Evolutionary conservation across 495 filamentous ascomycete species (phyloP), one percentile per base, ranked within the genome.

Genomic region (Xylaria telfairii): DNA sequence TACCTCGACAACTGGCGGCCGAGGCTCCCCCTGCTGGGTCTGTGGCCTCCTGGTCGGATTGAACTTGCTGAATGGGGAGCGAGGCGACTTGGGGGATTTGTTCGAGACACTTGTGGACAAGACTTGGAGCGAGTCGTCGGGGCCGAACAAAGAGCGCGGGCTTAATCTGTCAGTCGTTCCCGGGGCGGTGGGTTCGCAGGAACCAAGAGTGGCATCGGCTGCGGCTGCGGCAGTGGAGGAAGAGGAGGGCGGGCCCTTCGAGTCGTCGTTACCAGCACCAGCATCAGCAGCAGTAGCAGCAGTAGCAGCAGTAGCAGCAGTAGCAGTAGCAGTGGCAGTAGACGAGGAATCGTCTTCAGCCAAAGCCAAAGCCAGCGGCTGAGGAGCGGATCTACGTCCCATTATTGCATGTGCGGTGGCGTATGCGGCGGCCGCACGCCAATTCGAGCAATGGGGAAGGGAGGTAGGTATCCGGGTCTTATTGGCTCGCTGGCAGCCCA

Each of bases 341-440:
- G 77, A 77, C 75, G 78, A 73, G 70, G 77, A 71, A 60, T 76
- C 63, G 64, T 79, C 68, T 61, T 60, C 74, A 74, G 75, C 74
- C 70, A 87, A 79, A 72, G 82, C 76, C 79, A 88, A 79, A 71
- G 82, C 76, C 78, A 88, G 81, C 79, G 86, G 84, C 74, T 86
- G 83, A 69, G 85, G 85, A 73, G 79, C 82, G 70, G 82, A 73
- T 80, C 86, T 88, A 74, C 86, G 84, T 68, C 82, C 84, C 86
- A 88, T 88, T 71, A 74, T 80, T 78, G 70, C 69, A 71, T 67
- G 46, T 65, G 68, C 62, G 64, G 69, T 67, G 63, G 63, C 64
- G 51, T 71, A 21, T 60, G 42, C 53, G 57, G 59, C 53, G 13
- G 67, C 34, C 34, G 57, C 67, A 69, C 28, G 68, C 68, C 68